Evolutionary conservation across 2,329 filamentous ascomycete genomes (phyloP).

Genomic region (Trichoderma asperellum): DNA sequence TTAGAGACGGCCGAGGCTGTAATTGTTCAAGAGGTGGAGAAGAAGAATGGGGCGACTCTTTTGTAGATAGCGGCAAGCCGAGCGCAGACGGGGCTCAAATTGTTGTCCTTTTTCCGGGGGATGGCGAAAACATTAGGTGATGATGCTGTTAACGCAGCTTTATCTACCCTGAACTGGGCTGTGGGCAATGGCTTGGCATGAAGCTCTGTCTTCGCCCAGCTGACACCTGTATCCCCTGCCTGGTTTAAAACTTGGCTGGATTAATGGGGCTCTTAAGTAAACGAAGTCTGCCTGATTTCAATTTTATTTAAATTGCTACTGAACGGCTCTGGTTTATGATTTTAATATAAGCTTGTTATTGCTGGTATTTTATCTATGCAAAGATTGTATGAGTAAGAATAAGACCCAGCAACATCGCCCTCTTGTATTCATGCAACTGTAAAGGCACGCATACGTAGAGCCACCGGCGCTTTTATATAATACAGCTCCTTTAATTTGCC

Average conservation of each 20-base stretch:
- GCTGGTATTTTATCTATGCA: background rate
- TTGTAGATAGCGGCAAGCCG: background rate
- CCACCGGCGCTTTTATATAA: background rate
- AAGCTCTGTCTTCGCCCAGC: background rate
- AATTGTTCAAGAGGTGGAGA: background rate
- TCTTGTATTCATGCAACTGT: background rate
- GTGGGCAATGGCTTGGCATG: background rate
- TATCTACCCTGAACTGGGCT: background rate
- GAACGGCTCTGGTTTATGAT: background rate
- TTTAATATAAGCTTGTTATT: background rate
- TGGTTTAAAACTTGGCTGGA: background rate
- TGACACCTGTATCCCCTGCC: background rate
- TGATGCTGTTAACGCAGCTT: background rate
- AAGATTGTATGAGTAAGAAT: background rate
- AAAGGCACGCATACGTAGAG: background rate
- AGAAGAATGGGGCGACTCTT: background rate
- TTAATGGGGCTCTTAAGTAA: background rate
- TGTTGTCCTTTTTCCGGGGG: background rate
- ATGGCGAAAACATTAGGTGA: background rate
- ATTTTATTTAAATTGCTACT: background rate
- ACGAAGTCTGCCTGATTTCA: background rate
- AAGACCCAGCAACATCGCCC: no score
- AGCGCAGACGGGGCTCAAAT: background rate
- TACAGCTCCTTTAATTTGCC: background rate
- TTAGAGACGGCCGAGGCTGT: background rate